A percentile compares a stretch with the other conserved stretches of the same genome.
Conservation (phyloP, 805 yeast genomes). For the Candida insectorum region DNA sequence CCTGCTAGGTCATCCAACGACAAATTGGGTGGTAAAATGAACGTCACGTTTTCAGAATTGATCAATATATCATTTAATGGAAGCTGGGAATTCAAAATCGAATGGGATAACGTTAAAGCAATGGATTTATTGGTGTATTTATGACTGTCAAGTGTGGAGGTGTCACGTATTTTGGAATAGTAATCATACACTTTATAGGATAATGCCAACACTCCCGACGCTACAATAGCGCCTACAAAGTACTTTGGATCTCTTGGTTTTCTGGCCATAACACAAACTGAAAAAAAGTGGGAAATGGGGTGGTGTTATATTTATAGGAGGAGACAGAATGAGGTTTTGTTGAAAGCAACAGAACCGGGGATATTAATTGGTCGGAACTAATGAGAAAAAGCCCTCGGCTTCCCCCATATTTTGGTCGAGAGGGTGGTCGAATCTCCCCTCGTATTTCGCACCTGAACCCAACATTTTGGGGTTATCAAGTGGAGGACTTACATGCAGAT, state of each 20-base stretch:
- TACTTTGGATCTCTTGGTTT: constrained; percentile 24
- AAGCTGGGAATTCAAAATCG: constrained; percentile 32
- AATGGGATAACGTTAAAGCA: constrained; percentile 40
- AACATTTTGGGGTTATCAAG: too few species aligned
- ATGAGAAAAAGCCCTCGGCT: too few species aligned
- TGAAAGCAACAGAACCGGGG: too few species aligned
- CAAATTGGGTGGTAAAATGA: constrained; percentile 42
- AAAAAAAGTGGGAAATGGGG: background rate
- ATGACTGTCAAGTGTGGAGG: background rate
- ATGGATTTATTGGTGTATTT: constrained; percentile 30
- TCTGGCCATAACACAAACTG: constrained; percentile 6
- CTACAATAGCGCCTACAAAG: constrained; percentile 32
- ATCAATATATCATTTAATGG: constrained; percentile 38
- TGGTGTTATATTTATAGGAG: too few species aligned
- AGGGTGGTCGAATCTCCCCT: too few species aligned
- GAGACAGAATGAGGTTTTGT: too few species aligned
- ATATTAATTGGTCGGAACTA: too few species aligned
- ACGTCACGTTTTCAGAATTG: constrained; percentile 37
- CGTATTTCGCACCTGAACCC: too few species aligned
- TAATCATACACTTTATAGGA: constrained; percentile 30
- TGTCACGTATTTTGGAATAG: constrained; percentile 5
- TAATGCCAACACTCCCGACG: constrained; percentile 31
- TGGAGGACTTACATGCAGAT: too few species aligned
- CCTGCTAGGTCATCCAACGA: constrained; percentile 34
- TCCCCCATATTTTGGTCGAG: too few species aligned